Evolutionary conservation across 208 protist genomes (phyloP), one percentile per base, ranked within the genome.

Genomic region (Leishmania major): DNA sequence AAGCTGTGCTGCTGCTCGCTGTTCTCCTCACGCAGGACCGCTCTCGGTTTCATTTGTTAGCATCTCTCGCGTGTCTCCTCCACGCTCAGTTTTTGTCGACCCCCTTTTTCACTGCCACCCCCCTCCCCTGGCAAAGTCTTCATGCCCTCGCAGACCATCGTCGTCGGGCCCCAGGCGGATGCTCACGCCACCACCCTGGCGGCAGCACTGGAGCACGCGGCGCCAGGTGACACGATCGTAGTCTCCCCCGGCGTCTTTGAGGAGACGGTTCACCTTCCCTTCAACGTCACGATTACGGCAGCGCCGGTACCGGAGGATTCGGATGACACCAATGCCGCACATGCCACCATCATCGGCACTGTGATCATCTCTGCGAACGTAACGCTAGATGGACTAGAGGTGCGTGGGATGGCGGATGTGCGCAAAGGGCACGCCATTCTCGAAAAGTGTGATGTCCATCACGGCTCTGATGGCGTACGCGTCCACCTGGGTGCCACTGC

Each of bases 191-290:
- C 62, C n/a, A 94, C 88, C 43, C 62, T 98, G 53, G 84, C 78
- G 17, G 92, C 93, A 22, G 95, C 93, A 11, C 49, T 97, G 25
- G 88, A 89, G 47, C 74, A 55, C 6, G 88, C 87, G 5, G 55
- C 77, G 11, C 87, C 87, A 47, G 93, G 94, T 55, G 95, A 98
- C 64, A 87, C 80, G 0, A 51, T 98, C 49, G 62, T 75, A 3
- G 19, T 97, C 37, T 89, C 92, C 19, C 80, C 92, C 3, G 95
- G 95, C n/a, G 67, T 93, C 15, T 96, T 96, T 77, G 93, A 96
- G 76, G 92, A 96, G 82, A 83, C 92, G 28, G 72, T 95, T 13
- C 89, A 94, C 55, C 75, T 96, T 7, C 57, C 53, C 17, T 77
- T 91, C 60, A 87, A 93, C 35, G 78, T 98, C 57, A 93, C 90